Conservation (phyloP, 2,329 filamentous ascomycete species). For the Phialophora tarda region DNA sequence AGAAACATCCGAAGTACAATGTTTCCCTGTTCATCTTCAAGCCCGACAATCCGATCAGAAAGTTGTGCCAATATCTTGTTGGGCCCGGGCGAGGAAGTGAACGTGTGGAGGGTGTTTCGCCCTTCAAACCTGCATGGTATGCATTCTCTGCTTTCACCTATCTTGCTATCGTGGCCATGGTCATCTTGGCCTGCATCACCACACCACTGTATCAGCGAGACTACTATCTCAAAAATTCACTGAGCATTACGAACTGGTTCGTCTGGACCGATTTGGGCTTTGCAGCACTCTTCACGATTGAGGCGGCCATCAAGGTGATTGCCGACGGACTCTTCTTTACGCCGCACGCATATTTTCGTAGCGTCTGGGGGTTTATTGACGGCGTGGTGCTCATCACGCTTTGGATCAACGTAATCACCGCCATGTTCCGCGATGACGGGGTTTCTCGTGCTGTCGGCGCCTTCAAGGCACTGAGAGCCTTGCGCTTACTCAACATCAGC, state of each 20-base stretch:
- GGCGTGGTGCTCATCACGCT: constrained; percentile 87
- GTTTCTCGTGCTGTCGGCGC: constrained; percentile 91
- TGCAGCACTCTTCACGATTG: constrained; percentile 80
- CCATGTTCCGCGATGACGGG: constrained; percentile 78
- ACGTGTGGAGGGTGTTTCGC: constrained; percentile 86
- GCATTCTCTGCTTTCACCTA: constrained; percentile 93
- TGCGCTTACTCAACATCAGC: constrained; percentile 91
- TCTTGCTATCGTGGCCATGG: constrained; percentile 93
- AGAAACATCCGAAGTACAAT: constrained; percentile 88
- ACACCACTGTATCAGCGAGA: constrained; percentile 92
- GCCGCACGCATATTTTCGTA: constrained; percentile 94
- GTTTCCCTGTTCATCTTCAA: constrained; percentile 86
- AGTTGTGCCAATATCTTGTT: constrained; percentile 84
- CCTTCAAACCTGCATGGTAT: constrained; percentile 90
- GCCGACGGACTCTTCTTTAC: constrained; percentile 97
- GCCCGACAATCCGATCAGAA: constrained; percentile 77
- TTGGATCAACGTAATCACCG: constrained; percentile 90
- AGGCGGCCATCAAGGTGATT: constrained; percentile 89
- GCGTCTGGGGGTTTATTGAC: constrained; percentile 96
- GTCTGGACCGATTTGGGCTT: constrained; percentile 93
- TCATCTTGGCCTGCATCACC: constrained; percentile 90
- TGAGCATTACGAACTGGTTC: constrained; percentile 81
- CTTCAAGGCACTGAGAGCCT: constrained; percentile 92
- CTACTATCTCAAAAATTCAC: constrained; percentile 70
- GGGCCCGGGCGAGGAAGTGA: constrained; percentile 86